Base-by-base conservation (phyloP, 1,139 yeast species). In the Scheffersomyces stambukii region DNA sequence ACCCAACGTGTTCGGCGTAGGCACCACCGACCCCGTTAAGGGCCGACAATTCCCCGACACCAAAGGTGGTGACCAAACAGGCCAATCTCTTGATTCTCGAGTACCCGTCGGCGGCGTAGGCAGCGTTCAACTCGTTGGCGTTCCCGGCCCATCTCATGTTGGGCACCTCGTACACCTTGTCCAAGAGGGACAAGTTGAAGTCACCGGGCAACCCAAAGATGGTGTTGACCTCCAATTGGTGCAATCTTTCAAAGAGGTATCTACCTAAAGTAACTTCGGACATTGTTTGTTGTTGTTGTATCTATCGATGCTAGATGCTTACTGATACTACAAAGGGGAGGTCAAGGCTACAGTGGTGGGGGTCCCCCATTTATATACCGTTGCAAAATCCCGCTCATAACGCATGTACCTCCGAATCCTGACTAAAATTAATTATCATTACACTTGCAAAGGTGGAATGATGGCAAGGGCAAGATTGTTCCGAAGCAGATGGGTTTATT, bases 151-250 rank as follows among this genome's bases (percentile, higher is more conserved):
- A 63, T 43, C 52, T 46, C 49, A 61, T 47, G 7, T 55, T 57
- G 12, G 50, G 60, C 16, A 61, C 64, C 32, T 62, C 67, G 36
- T 62, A 60, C 24, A 63, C 47, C 39, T 57, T 58, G 39, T 63
- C 68, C 33, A 62, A 52, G 22, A 63, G 48, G 4, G 59, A 42
- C 29, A 59, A 51, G 45, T 62, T 62, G 51, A 59, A 63, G 41
- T 63, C 69, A 8, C 69, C 68, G 5, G 70, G 68, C 23, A 63
- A 54, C 5, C 70, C 70, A 38, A 64, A 65, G 30, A 65, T 54
- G 34, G 70, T 61, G 30, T 50, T 50, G 28, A 64, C 66, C 23
- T 56, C 48, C 31, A 64, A 52, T 48, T 65, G 71, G 43, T 51
- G 51, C 38, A 65, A 54, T 48, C 72, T 55, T 46, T 64, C 71